A percentile compares a stretch with the other conserved stretches of the same genome.
Conservation (phyloP, 441 rosid species). For the Pelargonium cotyledonis region DNA sequence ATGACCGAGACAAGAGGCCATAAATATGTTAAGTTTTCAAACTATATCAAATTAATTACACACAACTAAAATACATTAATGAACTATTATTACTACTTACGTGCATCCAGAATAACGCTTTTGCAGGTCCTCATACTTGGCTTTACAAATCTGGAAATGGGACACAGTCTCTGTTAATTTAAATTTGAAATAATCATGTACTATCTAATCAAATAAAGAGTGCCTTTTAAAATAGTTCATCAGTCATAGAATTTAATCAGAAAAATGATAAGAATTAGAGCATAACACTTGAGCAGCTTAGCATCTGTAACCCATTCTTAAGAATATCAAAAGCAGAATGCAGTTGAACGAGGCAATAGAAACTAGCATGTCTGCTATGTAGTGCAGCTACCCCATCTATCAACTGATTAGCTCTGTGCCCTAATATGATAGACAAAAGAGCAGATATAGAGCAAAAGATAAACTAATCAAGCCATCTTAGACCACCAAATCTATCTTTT, state of each 20-base stretch:
- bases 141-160: constrained; percentile 58
- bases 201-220: background rate
- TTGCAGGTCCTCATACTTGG: constrained; percentile 68
- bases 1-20: background rate
- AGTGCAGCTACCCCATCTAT: background rate
- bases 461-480: background rate
- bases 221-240: background rate
- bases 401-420: background rate
- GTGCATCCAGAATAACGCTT: constrained; percentile 55
- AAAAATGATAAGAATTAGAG: background rate
- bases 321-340: background rate
- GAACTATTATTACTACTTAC: constrained; percentile 34
- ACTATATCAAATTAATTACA: background rate
- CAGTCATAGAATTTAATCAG: background rate
- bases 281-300: background rate
- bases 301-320: too few species aligned
- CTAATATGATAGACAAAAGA: background rate
- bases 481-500: background rate
- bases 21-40: background rate
- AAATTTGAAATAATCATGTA: background rate
- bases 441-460: background rate
- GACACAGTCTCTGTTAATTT: background rate
- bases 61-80: background rate
- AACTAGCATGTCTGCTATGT: background rate
- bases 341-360: background rate